Evolutionary conservation across 2,329 filamentous ascomycete genomes (phyloP), one percentile per base, ranked within the genome.

Genomic region (Arachnomyces sp.): DNA sequence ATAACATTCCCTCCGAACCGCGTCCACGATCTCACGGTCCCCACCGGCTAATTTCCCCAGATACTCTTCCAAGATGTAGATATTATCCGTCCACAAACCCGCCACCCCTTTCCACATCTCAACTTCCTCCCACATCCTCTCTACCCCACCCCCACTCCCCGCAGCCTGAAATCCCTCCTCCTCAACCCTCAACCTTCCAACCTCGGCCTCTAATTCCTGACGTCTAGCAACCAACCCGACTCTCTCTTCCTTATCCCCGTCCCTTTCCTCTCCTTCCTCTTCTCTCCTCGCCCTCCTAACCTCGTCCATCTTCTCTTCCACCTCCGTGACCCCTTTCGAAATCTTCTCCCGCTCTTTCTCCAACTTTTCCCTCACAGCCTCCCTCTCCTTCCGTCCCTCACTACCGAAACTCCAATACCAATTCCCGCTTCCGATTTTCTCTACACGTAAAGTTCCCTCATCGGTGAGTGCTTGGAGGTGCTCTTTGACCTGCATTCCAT

Each of bases 381-480:
- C 49, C 36, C 58, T 44, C 30, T 51, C 52, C 12, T 45, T 51
- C 36, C 67, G 72, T 52, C 75, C 75, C 39, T 82, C 77, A 18
- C 71, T 76, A 13, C 62, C 67, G 55, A 83, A 84, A 47, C 71
- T 74, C 80, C 80, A 84, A 62, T 83, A 84, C 80, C 80, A 84
- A 56, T 84, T 84, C 18, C 78, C 79, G 47, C 71, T 80, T 32
- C 80, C 80, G 51, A 84, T 84, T 59, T 83, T 84, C 63, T 84
- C 80, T 18, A 81, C 74, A 13, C 72, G 71, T 45, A 84, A 73
- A 50, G 73, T 71, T 51, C 68, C 69, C 42, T 84, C 80, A 51
- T 82, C 77, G 7, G 68, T 64, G 14, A 84, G 69, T 3, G 71
- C 66, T 55, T 81, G 77, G 13, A 84, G 63, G 53, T 78, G 81